Percentiles rank a stretch among this genome's conserved stretches.
Evolutionary conservation across 371 early-diverging fungal species (phyloP).

Genomic region (Rhizomucor miehei): DNA sequence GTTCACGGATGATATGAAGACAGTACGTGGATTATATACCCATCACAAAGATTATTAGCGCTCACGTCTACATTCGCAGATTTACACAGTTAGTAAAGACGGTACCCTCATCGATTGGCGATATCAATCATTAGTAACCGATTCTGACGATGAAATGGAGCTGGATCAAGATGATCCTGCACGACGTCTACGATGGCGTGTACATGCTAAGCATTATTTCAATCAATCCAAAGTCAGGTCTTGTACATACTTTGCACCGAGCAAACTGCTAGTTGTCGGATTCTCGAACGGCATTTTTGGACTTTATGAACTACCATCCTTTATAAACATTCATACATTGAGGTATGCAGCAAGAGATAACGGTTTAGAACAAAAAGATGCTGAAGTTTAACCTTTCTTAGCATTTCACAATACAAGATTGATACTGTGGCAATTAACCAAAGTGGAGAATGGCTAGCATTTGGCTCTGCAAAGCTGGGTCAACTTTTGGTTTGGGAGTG

Average conservation of each 20-base stretch:
- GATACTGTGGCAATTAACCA: constrained; percentile 84
- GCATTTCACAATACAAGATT: constrained; percentile 93
- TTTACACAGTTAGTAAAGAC: constrained; percentile 89
- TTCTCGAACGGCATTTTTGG: constrained; percentile 94
- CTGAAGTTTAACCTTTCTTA: constrained; percentile 17
- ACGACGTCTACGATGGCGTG: constrained; percentile 62
- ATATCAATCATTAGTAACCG: constrained; percentile 44
- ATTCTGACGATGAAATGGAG: constrained; percentile 49
- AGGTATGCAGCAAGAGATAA: constrained; percentile 45
- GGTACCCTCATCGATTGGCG: constrained; percentile 88
- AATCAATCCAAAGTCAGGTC: constrained; percentile 73
- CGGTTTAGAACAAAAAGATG: not conserved
- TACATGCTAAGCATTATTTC: constrained; percentile 67
- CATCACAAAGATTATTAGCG: not conserved
- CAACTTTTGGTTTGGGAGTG: constrained; percentile 99
- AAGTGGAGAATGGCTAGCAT: constrained; percentile 97
- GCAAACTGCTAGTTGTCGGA: constrained; percentile 85
- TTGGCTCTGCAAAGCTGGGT: constrained; percentile 88
- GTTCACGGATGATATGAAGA: constrained; percentile 78
- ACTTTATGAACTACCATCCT: constrained; percentile 93
- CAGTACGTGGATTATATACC: constrained; percentile 25
- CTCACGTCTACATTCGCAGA: constrained; percentile 21
- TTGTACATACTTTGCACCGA: constrained; percentile 74
- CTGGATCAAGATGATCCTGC: constrained; percentile 49
- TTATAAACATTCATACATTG: constrained; percentile 82